These are phyloP conservation scores for Pythium pectinolyticum DNA, from an alignment of 352 stramenopile genomes.

Conservation along the genomic window DNA sequence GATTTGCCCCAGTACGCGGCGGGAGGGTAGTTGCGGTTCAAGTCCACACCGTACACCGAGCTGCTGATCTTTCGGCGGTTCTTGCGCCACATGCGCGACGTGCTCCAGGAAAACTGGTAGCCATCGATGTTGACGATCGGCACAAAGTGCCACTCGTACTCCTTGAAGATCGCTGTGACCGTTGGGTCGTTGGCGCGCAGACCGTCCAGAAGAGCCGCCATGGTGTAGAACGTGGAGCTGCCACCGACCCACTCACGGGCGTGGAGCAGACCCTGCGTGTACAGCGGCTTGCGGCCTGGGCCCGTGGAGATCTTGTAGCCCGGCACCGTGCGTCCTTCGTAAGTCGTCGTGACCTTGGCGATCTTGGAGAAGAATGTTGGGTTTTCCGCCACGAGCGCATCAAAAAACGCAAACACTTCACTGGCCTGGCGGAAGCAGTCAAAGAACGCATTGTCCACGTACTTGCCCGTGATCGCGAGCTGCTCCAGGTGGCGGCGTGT, in stretches of 20 bases:
- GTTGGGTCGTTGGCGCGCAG: constrained; percentile 14
- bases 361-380: constrained; percentile 29
- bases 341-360: constrained; percentile 18
- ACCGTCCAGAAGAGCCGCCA: constrained; percentile 28
- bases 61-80: constrained; percentile 23
- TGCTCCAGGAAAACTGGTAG: constrained; percentile 19
- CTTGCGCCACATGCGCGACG: constrained; percentile 30
- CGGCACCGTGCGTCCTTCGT: constrained; percentile 23
- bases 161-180: constrained; percentile 22
- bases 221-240: constrained; percentile 25
- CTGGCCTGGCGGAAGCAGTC: constrained; percentile 31
- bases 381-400: constrained; percentile 26
- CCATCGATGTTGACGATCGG: constrained; percentile 35
- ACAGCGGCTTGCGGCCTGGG: constrained; percentile 16
- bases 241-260: constrained; percentile 31
- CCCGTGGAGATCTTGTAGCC: constrained; percentile 33
- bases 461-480: constrained; percentile 12
- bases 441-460: constrained; percentile 33
- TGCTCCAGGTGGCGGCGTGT: constrained; percentile 15
- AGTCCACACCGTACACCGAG: constrained; percentile 26
- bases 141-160: constrained; percentile 36
- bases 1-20: constrained; percentile 17
- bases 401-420: constrained; percentile 28
- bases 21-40: constrained; percentile 35
- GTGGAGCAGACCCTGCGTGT: constrained; percentile 29